Evolutionary conservation across 1,139 yeast species (phyloP).

Genomic region (Geotrichum restrictum): DNA sequence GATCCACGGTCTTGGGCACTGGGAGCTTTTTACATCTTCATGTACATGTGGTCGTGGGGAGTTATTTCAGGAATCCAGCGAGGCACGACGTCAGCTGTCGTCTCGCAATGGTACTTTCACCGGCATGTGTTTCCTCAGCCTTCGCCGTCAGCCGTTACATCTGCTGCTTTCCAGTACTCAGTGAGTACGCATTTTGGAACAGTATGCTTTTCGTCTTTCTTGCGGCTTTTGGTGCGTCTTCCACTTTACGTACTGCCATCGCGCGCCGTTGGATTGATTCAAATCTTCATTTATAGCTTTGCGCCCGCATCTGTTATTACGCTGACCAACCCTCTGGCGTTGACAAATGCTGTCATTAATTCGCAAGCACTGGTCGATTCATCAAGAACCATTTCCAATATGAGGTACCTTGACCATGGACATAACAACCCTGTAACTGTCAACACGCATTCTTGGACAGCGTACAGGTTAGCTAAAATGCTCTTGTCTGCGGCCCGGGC

Average conservation of each 20-base stretch:
- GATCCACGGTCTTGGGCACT: conserved; percentile 37
- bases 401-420: conserved; percentile 28
- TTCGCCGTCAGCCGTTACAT: conserved; percentile 27
- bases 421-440: conserved; percentile 18
- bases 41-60: conserved; percentile 46
- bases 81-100: conserved; percentile 37
- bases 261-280: conserved; percentile 31
- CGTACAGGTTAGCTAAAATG: conserved; percentile 41
- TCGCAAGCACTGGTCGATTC: conserved; percentile 36
- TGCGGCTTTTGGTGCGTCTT: conserved; percentile 36
- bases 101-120: conserved; percentile 43
- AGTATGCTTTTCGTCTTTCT: conserved; percentile 38
- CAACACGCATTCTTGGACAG: conserved; percentile 28
- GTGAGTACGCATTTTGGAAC: conserved; percentile 40
- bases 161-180: conserved; percentile 33
- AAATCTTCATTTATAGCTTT: conserved; percentile 31
- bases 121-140: conserved; percentile 33
- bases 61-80: conserved; percentile 41
- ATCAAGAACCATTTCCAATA: conserved; percentile 33
- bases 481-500: conserved; percentile 40
- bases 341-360: conserved; percentile 40
- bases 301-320: conserved; percentile 34
- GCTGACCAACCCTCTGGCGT: conserved; percentile 40
- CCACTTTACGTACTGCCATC: conserved; percentile 40
- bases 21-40: conserved; percentile 39